Base-by-base conservation (phyloP, 116 monocot species). In the Posidonia oceanica region DNA sequence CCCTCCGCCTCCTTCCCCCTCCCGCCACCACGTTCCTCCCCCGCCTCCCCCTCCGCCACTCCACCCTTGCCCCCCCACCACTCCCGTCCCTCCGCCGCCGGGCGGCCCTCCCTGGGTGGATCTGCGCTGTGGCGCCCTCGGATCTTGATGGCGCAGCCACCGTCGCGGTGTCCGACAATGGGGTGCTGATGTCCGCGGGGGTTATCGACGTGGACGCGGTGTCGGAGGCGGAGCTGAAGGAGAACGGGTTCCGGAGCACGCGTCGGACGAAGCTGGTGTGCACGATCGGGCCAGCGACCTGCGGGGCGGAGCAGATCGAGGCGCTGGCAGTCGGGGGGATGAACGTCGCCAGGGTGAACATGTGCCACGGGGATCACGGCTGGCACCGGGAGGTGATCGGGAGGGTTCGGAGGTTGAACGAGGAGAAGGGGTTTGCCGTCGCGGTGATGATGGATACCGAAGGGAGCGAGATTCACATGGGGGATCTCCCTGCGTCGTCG, bases 361-460 rank as follows among this genome's bases (percentile, higher is more conserved):
- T 91, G 91, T 95, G 95, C 84, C 95, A 95, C 54, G 97, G 89
- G 41, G 78, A 81, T 54, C 97, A 77, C 59, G 87, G 80, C 40
- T 97, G 97, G 92, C 97, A 97, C 67, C 86, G 92, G 1, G 59
- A 69, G 52, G 97, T 92, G 16, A 92, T 97, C 20, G 60, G 82
- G 39, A 71, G 72, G 20, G 97, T 97, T 17, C 75, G 92, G 67
- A 74, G 76, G 73, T 74, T 97, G 21, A 97, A 91, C 73, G 89
- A 92, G 82, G 97, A 97, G 85, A 97, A 97, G 76, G 97, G 97
- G 2, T 97, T 80, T 39, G 97, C 97, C 0, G 91, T 97, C 3
- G 97, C 97, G 13, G 84, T 97, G 20, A 97, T 97, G 97, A 97
- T 97, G 92, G 97, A 97, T 59, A 97, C 97, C 41, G 92, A 97